Percentiles rank a stretch among this genome's conserved stretches.
Evolutionary conservation across 495 filamentous ascomycete species (phyloP).

Genomic region (Rusavskia elegans): DNA sequence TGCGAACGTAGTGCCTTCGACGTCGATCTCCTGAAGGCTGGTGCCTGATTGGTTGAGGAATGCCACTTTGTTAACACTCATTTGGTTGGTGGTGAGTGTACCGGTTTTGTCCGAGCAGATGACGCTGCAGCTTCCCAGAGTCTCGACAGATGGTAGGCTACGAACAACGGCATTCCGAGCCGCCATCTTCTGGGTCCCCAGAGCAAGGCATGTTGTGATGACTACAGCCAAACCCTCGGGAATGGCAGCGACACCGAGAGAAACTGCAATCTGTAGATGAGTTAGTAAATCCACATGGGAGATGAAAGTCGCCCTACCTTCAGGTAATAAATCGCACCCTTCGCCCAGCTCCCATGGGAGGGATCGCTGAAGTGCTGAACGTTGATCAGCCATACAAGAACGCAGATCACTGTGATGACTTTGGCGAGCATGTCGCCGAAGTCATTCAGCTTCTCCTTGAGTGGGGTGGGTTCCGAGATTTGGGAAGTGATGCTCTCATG

Average conservation of each 20-base stretch:
- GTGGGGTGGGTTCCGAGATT: slow-evolving; percentile 90
- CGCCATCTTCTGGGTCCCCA: slow-evolving; percentile 96
- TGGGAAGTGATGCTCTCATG: slow-evolving; percentile 97
- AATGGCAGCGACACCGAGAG: slow-evolving; percentile 93
- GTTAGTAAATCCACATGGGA: too few relatives aligned
- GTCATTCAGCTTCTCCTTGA: slow-evolving; percentile 98
- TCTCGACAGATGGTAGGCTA: slow-evolving; percentile 93
- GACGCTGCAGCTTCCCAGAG: slow-evolving; percentile 95
- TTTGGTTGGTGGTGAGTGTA: slow-evolving; percentile 96
- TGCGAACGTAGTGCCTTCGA: slow-evolving; percentile 88
- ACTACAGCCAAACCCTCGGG: slow-evolving; percentile 95
- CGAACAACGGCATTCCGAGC: slow-evolving; percentile 94
- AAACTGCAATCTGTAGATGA: slow-evolving; percentile 62
- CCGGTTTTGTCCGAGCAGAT: slow-evolving; percentile 99
- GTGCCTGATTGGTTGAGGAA: slow-evolving; percentile 58
- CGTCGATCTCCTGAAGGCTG: slow-evolving; percentile 71
- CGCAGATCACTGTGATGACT: slow-evolving; percentile 93
- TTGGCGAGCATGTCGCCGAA: slow-evolving; percentile 95
- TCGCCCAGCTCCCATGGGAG: slow-evolving; percentile 83
- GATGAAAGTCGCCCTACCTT: slow-evolving; percentile 27
- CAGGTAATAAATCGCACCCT: slow-evolving; percentile 98
- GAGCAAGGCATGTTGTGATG: slow-evolving; percentile 89
- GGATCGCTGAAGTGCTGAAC: slow-evolving; percentile 92
- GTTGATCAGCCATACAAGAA: slow-evolving; percentile 97
- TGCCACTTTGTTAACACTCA: slow-evolving; percentile 92